phyloP scores from a whole-genome alignment of 352 stramenopile genomes.

The Globisporangium spinosum region DNA sequence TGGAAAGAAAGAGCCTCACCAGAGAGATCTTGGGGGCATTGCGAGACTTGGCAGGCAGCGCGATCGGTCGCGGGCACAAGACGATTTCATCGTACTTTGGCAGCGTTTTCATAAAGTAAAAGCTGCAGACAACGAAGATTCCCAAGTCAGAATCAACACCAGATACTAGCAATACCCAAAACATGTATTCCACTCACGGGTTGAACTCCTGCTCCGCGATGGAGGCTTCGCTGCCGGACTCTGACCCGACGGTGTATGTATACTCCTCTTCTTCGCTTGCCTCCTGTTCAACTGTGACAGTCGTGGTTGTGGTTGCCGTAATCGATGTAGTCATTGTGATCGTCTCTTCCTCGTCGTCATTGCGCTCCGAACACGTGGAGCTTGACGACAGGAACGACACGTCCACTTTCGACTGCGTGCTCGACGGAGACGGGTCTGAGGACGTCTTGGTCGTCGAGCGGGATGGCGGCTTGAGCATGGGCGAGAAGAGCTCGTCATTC shows the following conservation, averaged over 20 bases:
- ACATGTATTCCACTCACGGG: slow-evolving; percentile 38
- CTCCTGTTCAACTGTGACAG: slow-evolving; percentile 18
- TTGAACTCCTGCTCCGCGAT: slow-evolving; percentile 69
- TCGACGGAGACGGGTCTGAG: slow-evolving; percentile 32
- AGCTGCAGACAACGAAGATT: slow-evolving; percentile 31
- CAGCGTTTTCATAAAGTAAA: slow-evolving; percentile 86
- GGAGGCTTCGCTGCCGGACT: slow-evolving; percentile 30
- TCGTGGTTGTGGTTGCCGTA: slow-evolving; percentile 14
- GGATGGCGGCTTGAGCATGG: slow-evolving; percentile 51
- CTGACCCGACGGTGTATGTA: slow-evolving; percentile 6
- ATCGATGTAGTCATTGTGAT: slow-evolving; percentile 16
- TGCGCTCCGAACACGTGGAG: slow-evolving; percentile 23
- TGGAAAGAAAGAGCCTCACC: slow-evolving; percentile 21
- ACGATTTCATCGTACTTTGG: slow-evolving; percentile 78
- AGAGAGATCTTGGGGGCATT: slow-evolving; percentile 70
- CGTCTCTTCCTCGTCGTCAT: slow-evolving; percentile 24
- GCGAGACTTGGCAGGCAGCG: slow-evolving; percentile 49
- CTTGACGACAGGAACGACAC: slow-evolving; percentile 23
- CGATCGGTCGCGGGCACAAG: slow-evolving; percentile 40
- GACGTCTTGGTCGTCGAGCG: slow-evolving; percentile 28
- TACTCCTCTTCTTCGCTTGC: slow-evolving; percentile 25
- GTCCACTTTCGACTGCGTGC: slow-evolving; percentile 29
- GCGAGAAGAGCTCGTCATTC: slow-evolving; percentile 72
- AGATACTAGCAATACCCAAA: background rate
- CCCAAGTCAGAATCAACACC: background rate